phyloP scores from a whole-genome alignment of 306 rosid genomes.

The Fragaria vesca region DNA sequence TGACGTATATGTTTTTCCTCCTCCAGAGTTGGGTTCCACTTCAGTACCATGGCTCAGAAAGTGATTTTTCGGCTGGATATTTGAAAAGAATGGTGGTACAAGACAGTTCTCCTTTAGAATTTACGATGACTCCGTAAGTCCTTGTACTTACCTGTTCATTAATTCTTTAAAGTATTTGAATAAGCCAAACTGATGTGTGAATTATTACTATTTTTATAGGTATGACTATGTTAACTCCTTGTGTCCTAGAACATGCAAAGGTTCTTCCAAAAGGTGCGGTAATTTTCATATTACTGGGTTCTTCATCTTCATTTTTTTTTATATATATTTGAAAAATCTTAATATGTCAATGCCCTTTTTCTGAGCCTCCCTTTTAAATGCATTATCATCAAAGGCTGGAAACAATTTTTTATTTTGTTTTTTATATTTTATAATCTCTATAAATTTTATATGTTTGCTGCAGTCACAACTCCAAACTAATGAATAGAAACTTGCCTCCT shows the following conservation, averaged over 20 bases:
- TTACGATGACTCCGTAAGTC: slow-evolving; percentile 73
- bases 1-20: slow-evolving; percentile 15
- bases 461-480: neutral
- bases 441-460: neutral
- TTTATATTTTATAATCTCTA: neutral
- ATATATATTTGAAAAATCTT: neutral
- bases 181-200: slow-evolving; percentile 17
- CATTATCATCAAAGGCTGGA: neutral
- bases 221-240: slow-evolving; percentile 61
- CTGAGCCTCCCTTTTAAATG: neutral
- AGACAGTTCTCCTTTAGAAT: slow-evolving; percentile 57
- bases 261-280: slow-evolving; percentile 62
- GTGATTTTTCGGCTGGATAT: slow-evolving; percentile 69
- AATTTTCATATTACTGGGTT: slow-evolving; percentile 18
- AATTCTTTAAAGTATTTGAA: neutral
- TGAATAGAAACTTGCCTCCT: neutral
- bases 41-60: slow-evolving; percentile 69
- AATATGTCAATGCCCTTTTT: neutral
- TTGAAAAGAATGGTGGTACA: slow-evolving; percentile 60
- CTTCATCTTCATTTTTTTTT: neutral
- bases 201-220: slow-evolving; percentile 42
- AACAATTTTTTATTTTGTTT: neutral
- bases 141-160: neutral
- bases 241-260: slow-evolving; percentile 65
- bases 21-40: slow-evolving; percentile 80